Percentiles rank a stretch among this genome's conserved stretches.
These are phyloP conservation scores for Phytopythium litorale DNA, from an alignment of 352 stramenopile species.

Conservation along the genomic window DNA sequence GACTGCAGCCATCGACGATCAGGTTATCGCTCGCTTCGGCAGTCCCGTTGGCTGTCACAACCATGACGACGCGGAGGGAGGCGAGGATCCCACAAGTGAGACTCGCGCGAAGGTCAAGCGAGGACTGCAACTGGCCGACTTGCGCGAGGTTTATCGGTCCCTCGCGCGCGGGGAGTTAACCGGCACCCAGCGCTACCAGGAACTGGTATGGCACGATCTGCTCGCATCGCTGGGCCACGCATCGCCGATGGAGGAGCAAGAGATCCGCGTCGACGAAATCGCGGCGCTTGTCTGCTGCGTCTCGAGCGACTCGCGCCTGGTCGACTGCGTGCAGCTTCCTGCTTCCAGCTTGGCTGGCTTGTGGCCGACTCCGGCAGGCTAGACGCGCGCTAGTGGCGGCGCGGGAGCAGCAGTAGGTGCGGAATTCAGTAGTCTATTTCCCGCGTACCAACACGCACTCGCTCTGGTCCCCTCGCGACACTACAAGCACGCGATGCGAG, in stretches of 20 bases:
- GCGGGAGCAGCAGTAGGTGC: not conserved
- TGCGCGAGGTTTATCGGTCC: constrained; percentile 32
- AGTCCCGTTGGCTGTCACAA: not conserved
- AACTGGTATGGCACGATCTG: constrained; percentile 39
- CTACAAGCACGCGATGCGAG: too few species aligned
- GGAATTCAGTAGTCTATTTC: constrained; percentile 1
- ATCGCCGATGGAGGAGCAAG: not conserved
- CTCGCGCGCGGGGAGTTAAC: constrained; percentile 5
- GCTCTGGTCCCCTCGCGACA: not conserved
- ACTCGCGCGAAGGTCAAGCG: not conserved
- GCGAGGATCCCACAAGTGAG: too few species aligned
- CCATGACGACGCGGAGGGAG: not conserved
- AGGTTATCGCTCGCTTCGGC: constrained; percentile 4
- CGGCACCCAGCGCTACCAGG: constrained; percentile 7
- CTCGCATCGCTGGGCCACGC: constrained; percentile 6
- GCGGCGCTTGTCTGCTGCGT: constrained; percentile 28
- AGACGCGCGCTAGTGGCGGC: not conserved
- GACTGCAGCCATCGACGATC: constrained; percentile 4
- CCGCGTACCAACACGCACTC: not conserved
- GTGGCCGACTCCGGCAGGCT: not conserved
- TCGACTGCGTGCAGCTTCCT: constrained; percentile 12
- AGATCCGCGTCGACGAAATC: constrained; percentile 5
- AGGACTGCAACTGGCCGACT: constrained; percentile 28
- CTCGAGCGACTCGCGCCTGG: constrained; percentile 23
- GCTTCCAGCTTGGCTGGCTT: not conserved